A percentile compares a stretch with the other conserved stretches of the same genome.
Conservation (phyloP, 805 yeast species). For the Kuraishia piskuri region DNA sequence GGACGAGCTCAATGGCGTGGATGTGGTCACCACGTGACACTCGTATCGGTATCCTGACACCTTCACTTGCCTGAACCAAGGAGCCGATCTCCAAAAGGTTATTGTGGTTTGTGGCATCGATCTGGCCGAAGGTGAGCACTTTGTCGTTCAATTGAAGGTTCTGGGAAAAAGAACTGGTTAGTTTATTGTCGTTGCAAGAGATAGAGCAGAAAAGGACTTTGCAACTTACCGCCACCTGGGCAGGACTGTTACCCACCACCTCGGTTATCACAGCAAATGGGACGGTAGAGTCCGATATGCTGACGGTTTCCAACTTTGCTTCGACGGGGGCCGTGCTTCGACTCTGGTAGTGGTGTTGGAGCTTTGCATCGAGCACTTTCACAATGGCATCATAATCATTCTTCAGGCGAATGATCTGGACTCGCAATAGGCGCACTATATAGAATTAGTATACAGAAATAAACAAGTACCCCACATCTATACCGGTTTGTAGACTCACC, state of each 20-base stretch:
- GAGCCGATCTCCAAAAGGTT: conserved; percentile 35
- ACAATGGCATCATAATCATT: conserved; percentile 58
- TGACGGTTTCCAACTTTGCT: not conserved
- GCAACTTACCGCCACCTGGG: conserved; percentile 29
- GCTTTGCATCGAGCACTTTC: conserved; percentile 33
- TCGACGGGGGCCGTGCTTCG: not conserved
- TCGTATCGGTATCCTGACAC: conserved; percentile 19
- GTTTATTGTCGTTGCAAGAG: too few species aligned
- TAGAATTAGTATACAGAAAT: not conserved
- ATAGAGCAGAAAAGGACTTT: too few species aligned
- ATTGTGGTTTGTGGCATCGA: conserved; percentile 49
- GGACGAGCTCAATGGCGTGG: conserved; percentile 27
- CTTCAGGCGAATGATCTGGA: conserved; percentile 54
- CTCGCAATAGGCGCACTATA: conserved; percentile 48
- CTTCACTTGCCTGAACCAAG: conserved; percentile 31
- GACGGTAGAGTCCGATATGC: conserved; percentile 11
- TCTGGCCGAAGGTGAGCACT: conserved; percentile 42
- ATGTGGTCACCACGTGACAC: conserved; percentile 19
- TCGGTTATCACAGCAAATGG: conserved; percentile 52
- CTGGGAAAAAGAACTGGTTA: conserved; percentile 12
- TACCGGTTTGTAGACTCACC: conserved; percentile 7
- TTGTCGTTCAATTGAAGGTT: conserved; percentile 52
- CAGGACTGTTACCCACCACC: conserved; percentile 49
- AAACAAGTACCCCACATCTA: not conserved
- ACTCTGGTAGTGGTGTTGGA: conserved; percentile 28